Conservation (phyloP, 441 rosid species). For the Syzygium malaccense region DNA sequence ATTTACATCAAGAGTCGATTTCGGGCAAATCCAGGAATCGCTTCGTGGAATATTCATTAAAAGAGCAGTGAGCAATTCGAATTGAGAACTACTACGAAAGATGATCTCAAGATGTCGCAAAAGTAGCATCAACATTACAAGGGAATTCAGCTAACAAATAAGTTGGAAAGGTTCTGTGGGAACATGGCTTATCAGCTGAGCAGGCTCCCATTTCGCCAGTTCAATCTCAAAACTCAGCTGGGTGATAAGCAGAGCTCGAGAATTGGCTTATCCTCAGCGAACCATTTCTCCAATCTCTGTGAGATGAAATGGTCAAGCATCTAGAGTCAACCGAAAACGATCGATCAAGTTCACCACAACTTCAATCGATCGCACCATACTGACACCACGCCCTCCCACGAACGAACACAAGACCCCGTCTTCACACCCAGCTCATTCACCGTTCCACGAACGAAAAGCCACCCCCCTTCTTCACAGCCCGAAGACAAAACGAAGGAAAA, state of each 20-base stretch:
- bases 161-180: background rate
- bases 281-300: background rate
- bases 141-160: background rate
- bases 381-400: background rate
- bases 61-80: background rate
- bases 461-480: background rate
- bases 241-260: background rate
- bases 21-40: background rate
- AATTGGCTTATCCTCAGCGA: background rate
- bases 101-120: background rate
- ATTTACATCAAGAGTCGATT: background rate
- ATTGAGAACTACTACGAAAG: background rate
- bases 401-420: background rate
- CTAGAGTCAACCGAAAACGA: background rate
- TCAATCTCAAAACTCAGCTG: background rate
- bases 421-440: background rate
- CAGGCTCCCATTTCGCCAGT: background rate
- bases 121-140: background rate
- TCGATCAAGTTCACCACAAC: background rate
- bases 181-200: background rate
- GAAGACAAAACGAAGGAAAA: background rate
- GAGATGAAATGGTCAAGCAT: background rate
- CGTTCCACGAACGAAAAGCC: background rate
- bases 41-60: background rate
- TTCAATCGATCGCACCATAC: background rate